Base-by-base conservation (phyloP, 805 yeast genomes). In the Millerozyma acaciae region DNA sequence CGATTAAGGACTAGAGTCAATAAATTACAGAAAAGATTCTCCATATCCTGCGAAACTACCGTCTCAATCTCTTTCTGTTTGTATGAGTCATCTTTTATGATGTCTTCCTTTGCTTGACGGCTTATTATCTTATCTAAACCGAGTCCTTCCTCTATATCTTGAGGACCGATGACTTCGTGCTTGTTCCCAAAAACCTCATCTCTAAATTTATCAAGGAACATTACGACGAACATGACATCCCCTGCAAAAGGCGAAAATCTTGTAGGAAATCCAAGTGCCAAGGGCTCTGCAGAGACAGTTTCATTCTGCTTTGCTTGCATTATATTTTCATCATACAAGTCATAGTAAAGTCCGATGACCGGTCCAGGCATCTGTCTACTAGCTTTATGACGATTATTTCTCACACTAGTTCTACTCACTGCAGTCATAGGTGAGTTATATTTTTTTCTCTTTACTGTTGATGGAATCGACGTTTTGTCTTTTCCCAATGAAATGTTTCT, bases 321-420 rank as follows among this genome's bases (percentile, higher is more conserved):
- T 8, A 54, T 30, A 41, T 59, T 61, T 10, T 62, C 69, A 36
- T 66, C 71, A 35, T 66, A 65, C 8, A 55, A 42, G 27, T 57
- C 62, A 37, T 57, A 65, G 30, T 49, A 42, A 18, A 66, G 41
- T 1, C 60, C 55, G 4, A 65, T 47, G 28, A 65, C 43, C 1
- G 73, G 70, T 1, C 70, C 70, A 1, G 71, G 70, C 10, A 57
- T 48, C 21, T 60, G 59, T 20, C 68, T 43, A 6, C 64, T 46
- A 10, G 48, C 38, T 39, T 57, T 60, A 34, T 51, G 47, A 12
- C 51, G 47, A 13, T 50, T 50, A 16, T 50, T 53, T 4, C 56
- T 20, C 1, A 65, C 51, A 6, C 65, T 60, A n/a, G 71, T 66
- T 24, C 57, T 35, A 14, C 53, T 48, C 5, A 40, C 32, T 1